Evolutionary conservation across 2,329 filamentous ascomycete species (phyloP), one percentile per base, ranked within the genome.

Genomic region (Nothophaeocryptopus gaeumannii): DNA sequence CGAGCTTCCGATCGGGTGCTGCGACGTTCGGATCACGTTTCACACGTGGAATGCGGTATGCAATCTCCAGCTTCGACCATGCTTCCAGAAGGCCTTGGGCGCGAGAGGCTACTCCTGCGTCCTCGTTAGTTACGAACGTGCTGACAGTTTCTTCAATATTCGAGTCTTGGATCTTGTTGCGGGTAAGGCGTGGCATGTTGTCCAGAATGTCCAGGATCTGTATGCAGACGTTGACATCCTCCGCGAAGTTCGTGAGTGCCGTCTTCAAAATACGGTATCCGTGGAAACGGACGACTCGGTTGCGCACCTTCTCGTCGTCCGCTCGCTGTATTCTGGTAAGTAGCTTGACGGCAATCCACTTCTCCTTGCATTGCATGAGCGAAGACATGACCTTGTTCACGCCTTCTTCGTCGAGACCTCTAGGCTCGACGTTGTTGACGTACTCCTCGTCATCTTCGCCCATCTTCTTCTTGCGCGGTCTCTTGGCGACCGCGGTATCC

Each of bases 311-410:
- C 64, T 96, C 89, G 60, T 96, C 90, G 41, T 92, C 82, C 66
- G 87, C 91, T 35, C 82, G 80, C 70, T 96, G 89, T 55, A 99
- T 90, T 45, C 93, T 91, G 59, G 85, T 81, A 52, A 99, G 81
- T 49, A 99, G 77, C 72, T 97, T 97, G 72, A 96, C 90, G 2
- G 89, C 90, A 70, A 99, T 96, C 93, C 93, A 99, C 72, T 96
- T 96, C 77, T 99, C 93, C 72, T 96, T 95, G 78, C 89, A 96
- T 70, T 96, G 92, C 83, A 96, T 91, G 51, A 99, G 82, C 45
- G 90, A 86, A 16, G 92, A 91, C 89, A 96, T 96, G 70, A 96
- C 89, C 72, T 95, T 95, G 63, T 86, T 89, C 54, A 95, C 89
- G 55, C 87, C 89, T 51, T 86, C 82, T 63, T 93, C 88, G 58